Evolutionary conservation across 306 rosid species (phyloP).

Genomic region (Vachellia collinsii): DNA sequence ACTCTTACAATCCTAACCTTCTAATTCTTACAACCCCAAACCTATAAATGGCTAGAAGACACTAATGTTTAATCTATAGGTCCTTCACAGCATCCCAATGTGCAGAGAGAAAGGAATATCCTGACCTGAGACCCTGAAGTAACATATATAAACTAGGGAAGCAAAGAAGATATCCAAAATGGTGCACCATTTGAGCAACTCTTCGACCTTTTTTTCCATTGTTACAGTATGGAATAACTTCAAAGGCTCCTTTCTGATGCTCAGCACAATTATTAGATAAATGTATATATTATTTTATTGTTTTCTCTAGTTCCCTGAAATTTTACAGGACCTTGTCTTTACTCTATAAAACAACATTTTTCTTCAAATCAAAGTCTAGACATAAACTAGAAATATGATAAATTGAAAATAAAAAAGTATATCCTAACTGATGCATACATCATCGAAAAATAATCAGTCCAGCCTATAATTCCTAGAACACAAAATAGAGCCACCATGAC

Average conservation of each 20-base stretch:
- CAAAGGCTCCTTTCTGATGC: not conserved
- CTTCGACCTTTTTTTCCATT: too few species aligned
- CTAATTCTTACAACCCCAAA: constrained; percentile 12
- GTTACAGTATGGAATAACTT: not conserved
- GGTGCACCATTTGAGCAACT: too few species aligned
- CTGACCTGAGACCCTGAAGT: not conserved
- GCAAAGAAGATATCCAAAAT: not conserved
- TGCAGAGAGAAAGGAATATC: not conserved
- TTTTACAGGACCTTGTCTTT: not conserved
- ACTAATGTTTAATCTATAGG: constrained; percentile 9
- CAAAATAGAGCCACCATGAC: too few species aligned
- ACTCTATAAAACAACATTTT: not conserved
- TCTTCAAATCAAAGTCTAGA: not conserved
- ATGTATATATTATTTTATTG: not conserved
- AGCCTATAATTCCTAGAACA: too few species aligned
- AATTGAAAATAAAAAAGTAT: too few species aligned
- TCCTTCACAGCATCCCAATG: not conserved
- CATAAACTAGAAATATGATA: too few species aligned
- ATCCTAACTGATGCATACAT: too few species aligned
- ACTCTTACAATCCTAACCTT: constrained; percentile 9
- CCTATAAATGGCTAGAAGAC: not conserved
- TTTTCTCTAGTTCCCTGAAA: not conserved
- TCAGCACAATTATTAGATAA: not conserved
- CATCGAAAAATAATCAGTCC: too few species aligned
- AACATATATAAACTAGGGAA: not conserved